Conservation (phyloP, 306 rosid genomes). For the Fragaria nilgerrensis region DNA sequence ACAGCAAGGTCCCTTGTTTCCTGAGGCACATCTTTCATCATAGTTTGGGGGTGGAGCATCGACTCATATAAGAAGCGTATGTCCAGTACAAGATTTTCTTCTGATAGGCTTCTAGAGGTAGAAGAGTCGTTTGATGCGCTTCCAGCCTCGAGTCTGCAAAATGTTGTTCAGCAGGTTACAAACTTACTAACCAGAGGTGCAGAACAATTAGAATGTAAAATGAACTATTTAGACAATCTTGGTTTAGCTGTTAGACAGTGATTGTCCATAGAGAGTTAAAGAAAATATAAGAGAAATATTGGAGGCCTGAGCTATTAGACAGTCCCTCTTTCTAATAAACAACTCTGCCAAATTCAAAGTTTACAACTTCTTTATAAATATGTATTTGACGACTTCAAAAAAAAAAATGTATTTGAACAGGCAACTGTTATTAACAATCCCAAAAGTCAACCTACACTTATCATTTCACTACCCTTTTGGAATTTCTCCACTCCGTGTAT, state of each 20-base stretch:
- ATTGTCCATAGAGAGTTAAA: neutral
- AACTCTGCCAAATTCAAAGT: neutral
- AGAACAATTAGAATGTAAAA: slow-evolving; percentile 4
- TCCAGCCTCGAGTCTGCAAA: slow-evolving; percentile 60
- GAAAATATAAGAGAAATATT: neutral
- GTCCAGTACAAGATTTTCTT: slow-evolving; percentile 62
- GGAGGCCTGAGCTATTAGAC: neutral
- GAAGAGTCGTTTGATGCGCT: slow-evolving; percentile 33
- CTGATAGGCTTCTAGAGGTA: slow-evolving; percentile 50
- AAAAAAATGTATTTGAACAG: neutral
- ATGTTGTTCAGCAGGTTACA: slow-evolving; percentile 8
- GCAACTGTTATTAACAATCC: neutral
- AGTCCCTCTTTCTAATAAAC: too few species aligned
- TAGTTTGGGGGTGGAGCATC: slow-evolving; percentile 74
- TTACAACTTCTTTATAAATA: neutral
- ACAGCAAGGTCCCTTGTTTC: slow-evolving; percentile 52
- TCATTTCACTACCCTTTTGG: neutral
- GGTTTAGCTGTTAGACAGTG: neutral
- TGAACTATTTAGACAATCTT: neutral
- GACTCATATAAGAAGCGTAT: slow-evolving; percentile 67
- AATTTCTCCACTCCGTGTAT: neutral
- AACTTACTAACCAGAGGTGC: slow-evolving; percentile 5
- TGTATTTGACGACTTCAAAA: neutral
- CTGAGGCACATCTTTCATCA: slow-evolving; percentile 48
- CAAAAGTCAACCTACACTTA: neutral